Percentiles rank a stretch among this genome's conserved stretches.
phyloP scores from a whole-genome alignment of 179 eudicot genomes.

The Beta corolliflora region DNA sequence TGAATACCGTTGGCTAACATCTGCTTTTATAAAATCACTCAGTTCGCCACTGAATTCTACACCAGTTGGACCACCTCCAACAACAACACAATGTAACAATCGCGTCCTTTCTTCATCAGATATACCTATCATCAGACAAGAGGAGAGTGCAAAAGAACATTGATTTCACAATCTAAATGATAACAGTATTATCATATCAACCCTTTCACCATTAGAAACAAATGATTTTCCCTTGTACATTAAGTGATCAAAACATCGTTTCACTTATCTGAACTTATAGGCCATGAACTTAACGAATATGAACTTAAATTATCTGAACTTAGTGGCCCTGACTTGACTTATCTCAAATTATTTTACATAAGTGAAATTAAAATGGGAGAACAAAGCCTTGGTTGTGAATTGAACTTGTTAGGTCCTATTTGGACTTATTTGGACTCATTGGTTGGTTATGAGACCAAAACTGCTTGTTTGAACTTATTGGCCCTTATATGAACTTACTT shows the following conservation, averaged over 20 bases:
- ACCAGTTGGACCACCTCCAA: conserved; percentile 98
- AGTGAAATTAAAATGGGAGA: too few species aligned
- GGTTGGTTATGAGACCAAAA: too few species aligned
- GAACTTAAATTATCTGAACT: background rate
- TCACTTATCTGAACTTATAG: too few species aligned
- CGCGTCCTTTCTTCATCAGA: conserved; percentile 75
- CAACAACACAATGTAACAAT: conserved; percentile 81
- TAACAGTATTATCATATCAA: background rate
- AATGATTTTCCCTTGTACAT: background rate
- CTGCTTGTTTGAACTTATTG: background rate
- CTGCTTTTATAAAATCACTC: conserved; percentile 82
- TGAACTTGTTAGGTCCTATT: background rate
- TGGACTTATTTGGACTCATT: too few species aligned
- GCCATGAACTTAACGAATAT: too few species aligned
- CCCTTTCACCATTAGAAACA: background rate
- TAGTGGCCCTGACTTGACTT: background rate
- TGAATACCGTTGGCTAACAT: conserved; percentile 60
- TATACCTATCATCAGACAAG: conserved; percentile 46
- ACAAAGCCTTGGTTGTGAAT: background rate
- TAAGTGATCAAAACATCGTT: background rate
- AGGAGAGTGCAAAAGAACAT: background rate
- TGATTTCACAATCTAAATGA: background rate
- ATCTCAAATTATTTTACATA: too few species aligned
- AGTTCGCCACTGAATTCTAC: conserved; percentile 92
- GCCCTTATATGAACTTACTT: background rate